A percentile compares a stretch with the other conserved stretches of the same genome.
Evolutionary conservation across 2,329 filamentous ascomycete genomes (phyloP).

Genomic region (Paecilomyces niveus): DNA sequence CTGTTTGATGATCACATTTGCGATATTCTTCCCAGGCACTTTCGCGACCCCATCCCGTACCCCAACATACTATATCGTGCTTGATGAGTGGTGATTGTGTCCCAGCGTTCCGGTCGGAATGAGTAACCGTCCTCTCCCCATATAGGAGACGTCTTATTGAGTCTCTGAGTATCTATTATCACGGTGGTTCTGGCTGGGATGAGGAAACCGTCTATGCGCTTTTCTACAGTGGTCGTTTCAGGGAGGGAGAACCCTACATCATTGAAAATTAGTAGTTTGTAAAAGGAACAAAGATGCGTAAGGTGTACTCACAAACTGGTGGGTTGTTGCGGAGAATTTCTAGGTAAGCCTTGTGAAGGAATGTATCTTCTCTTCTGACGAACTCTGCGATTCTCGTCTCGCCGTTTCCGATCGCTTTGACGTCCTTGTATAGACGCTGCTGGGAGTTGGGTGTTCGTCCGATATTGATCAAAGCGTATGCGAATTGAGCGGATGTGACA

Average conservation of each 20-base stretch:
- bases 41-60: background rate
- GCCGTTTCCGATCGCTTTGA: background rate
- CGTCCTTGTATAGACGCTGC: slow-evolving; percentile 17
- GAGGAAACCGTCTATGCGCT: slow-evolving; percentile 22
- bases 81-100: background rate
- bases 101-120: slow-evolving; percentile 11
- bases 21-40: slow-evolving; percentile 6
- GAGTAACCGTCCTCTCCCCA: slow-evolving; percentile 9
- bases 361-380: slow-evolving; percentile 10
- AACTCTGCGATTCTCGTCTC: slow-evolving; percentile 9
- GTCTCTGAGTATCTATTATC: slow-evolving; percentile 33
- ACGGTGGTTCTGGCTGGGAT: slow-evolving; percentile 33
- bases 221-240: slow-evolving; percentile 26
- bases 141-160: slow-evolving; percentile 21
- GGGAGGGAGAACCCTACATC: slow-evolving; percentile 32
- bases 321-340: slow-evolving; percentile 3
- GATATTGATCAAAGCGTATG: slow-evolving; percentile 6
- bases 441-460: slow-evolving; percentile 26
- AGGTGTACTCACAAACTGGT: slow-evolving; percentile 25
- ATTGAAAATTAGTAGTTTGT: background rate
- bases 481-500: slow-evolving; percentile 20
- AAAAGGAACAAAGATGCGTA: background rate
- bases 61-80: slow-evolving; percentile 2
- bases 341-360: slow-evolving; percentile 10
- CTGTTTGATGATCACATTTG: slow-evolving; percentile 1